Evolutionary conservation across 1,284 basidiomycete genomes (phyloP), one percentile per base, ranked within the genome.

Genomic region (Apiotrichum domesticum): DNA sequence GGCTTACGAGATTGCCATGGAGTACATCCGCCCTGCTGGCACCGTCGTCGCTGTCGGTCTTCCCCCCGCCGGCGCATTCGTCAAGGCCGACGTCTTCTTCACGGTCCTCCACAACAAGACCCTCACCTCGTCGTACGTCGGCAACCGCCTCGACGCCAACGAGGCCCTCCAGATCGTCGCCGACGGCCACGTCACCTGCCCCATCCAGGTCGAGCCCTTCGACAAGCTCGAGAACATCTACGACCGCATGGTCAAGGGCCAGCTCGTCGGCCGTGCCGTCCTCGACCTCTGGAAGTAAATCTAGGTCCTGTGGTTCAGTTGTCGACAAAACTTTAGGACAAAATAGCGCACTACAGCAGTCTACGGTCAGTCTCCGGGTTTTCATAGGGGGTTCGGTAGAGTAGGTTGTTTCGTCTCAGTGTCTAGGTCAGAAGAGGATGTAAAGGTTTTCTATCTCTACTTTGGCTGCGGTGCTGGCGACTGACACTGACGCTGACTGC

Each of bases 71-170:
- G 82, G 83, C 0, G 79, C 74, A 32, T 54, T 52, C 45, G 54
- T 63, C 55, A 58, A 55, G 52, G 64, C 64, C 55, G 65, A 84
- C 41, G 86, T 90, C 64, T 90, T 90, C 80, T 87, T 82, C 77
- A 86, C 84, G 2, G 86, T 88, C 32, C 80, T 83, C 73, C 84
- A 85, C 74, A 79, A 82, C 65, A 84, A 87, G 62, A 81, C 78
- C 56, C 84, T 90, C 68, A 78, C 84, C 52, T 87, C 87, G 6
- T 86, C 84, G 3, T 90, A 89, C 68, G 87, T 91, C 52, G 88
- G 85, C 78, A 83, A 74, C 66, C 66, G 87, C 46, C 85, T 87
- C 67, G 88, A 90, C 66, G 82, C 86, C 7, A 68, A 79, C 14
- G 88, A 91, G 69, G 86, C 88, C 1, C 73, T 90, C 34, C 80